A percentile compares a stretch with the other conserved stretches of the same genome.
Conservation (phyloP, 225 moss, liverwort and hornwort genomes). For the Antitrichia curtipendula region DNA sequence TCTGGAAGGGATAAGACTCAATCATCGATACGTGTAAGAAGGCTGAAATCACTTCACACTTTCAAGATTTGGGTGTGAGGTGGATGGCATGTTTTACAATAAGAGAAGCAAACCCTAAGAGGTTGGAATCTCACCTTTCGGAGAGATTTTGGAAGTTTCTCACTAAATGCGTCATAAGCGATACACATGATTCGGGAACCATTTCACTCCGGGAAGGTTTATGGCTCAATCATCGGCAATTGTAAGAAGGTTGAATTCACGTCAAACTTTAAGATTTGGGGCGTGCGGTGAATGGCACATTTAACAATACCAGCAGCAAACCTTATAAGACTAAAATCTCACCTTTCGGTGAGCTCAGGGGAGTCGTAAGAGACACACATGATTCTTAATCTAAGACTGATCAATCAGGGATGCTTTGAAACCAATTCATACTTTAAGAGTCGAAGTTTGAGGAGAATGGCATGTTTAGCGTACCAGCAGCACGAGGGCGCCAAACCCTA, state of each 20-base stretch:
- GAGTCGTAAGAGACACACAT: not conserved
- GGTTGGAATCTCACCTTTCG: constrained; percentile 12
- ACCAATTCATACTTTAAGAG: not conserved
- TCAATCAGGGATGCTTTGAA: not conserved
- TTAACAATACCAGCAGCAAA: not conserved
- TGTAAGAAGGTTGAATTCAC: not conserved
- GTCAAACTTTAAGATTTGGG: not conserved
- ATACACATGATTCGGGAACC: not conserved
- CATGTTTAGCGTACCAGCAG: not conserved
- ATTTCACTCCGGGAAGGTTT: too few relatives aligned
- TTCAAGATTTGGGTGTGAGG: not conserved
- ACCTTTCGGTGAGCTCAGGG: constrained; percentile 8
- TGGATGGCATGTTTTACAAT: too few relatives aligned
- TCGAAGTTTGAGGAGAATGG: not conserved
- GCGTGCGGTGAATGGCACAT: not conserved
- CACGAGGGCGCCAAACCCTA: not conserved
- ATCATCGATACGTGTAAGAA: not conserved
- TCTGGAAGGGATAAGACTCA: not conserved
- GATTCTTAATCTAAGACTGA: not conserved
- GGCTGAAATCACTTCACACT: not conserved
- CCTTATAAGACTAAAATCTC: not conserved
- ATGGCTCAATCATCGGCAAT: not conserved
- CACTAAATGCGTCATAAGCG: not conserved
- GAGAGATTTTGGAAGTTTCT: not conserved
- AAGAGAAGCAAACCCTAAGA: not conserved